These are phyloP conservation scores for Sphagnurus paluster DNA, from an alignment of 1,284 basidiomycete species.

Conservation along the genomic window DNA sequence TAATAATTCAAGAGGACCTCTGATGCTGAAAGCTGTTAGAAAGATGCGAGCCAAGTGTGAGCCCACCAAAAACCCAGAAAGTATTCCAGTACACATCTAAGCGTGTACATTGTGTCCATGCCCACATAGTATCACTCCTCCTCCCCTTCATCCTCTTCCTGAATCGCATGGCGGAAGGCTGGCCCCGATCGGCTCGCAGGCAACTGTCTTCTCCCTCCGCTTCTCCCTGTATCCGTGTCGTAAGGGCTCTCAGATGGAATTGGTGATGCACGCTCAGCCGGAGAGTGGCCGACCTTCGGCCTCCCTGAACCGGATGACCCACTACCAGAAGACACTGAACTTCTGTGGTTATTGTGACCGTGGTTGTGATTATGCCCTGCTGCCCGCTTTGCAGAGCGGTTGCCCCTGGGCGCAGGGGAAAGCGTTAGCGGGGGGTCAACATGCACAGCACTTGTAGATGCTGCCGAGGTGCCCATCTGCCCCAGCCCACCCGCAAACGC, in stretches of 20 bases:
- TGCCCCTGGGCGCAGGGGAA: constrained; percentile 42
- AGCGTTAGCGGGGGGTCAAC: constrained; percentile 31
- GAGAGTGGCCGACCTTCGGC: constrained; percentile 46
- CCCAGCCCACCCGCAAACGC: constrained; percentile 79
- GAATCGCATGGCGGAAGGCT: constrained; percentile 65
- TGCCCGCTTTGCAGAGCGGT: constrained; percentile 22
- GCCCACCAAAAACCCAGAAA: not conserved
- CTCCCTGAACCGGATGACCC: constrained; percentile 21
- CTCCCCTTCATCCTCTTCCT: constrained; percentile 79
- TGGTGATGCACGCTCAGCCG: constrained; percentile 58
- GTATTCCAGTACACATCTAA: not conserved
- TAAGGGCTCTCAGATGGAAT: constrained; percentile 49
- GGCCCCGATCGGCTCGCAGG: constrained; percentile 61
- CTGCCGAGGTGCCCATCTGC: constrained; percentile 52
- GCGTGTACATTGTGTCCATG: constrained; percentile 6
- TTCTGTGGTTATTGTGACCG: not conserved
- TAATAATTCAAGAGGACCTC: constrained; percentile 3
- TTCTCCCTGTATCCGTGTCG: constrained; percentile 48
- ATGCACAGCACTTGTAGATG: too few species aligned
- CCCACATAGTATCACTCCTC: constrained; percentile 53
- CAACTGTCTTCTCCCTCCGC: constrained; percentile 59
- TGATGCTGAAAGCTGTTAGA: not conserved
- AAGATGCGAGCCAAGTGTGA: not conserved
- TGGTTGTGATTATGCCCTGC: constrained; percentile 1
- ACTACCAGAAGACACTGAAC: constrained; percentile 11